Conservation (phyloP, 2,329 filamentous ascomycete genomes). For the Huntiella savannae region DNA sequence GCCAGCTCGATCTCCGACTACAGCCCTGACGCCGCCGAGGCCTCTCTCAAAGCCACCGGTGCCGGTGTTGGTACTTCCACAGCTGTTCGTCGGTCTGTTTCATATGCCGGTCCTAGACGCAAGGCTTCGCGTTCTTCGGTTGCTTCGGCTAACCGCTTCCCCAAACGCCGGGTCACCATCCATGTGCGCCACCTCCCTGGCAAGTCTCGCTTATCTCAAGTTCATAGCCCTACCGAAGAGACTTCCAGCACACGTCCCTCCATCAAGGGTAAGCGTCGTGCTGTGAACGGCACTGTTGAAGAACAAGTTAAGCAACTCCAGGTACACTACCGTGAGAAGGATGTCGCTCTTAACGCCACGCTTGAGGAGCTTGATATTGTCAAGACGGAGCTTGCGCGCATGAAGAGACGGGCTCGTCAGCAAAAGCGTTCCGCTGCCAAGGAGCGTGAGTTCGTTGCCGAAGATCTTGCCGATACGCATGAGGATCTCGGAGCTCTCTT, state of each 20-base stretch:
- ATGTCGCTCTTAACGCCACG: constrained; percentile 24
- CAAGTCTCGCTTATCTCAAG: constrained; percentile 3
- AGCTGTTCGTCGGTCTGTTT: constrained; percentile 3
- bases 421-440: constrained; percentile 6
- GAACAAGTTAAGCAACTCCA: constrained; percentile 7
- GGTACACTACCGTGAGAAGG: constrained; percentile 6
- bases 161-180: constrained; percentile 8
- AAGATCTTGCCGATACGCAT: constrained; percentile 51
- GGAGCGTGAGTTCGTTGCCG: constrained; percentile 50
- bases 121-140: neutral
- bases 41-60: neutral
- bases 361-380: constrained; percentile 65
- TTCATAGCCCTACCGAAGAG: constrained; percentile 3
- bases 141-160: neutral
- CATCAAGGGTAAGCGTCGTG: neutral
- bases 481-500: constrained; percentile 7
- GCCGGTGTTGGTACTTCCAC: neutral
- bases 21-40: neutral
- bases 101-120: neutral
- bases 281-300: constrained; percentile 5
- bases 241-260: neutral
- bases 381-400: constrained; percentile 14
- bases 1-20: constrained; percentile 4
- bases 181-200: constrained; percentile 9
- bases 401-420: constrained; percentile 7